Evolutionary conservation across 148 eudicot genomes (phyloP), one percentile per base, ranked within the genome.

Genomic region (Gaultheria prostrata): DNA sequence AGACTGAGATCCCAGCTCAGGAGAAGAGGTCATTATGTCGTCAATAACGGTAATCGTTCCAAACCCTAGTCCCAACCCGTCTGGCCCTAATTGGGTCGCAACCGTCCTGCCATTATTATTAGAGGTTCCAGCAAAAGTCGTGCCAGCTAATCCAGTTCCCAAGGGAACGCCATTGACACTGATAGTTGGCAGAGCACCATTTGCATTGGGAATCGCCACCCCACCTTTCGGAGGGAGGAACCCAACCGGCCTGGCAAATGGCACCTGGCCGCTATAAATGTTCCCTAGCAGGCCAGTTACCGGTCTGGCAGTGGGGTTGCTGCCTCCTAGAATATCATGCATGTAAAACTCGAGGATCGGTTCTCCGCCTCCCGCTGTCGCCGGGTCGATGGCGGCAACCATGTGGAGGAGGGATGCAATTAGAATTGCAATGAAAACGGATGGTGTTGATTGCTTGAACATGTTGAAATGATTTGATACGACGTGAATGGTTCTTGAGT

Each of bases 11-110:
- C 97, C 95, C 85, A 93, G 79, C 86, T 91, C 95, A 0, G 98
- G 96, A 5, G 97, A 86, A 2, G 92, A 56, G 14, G 99, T 97
- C 88, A 97, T 39, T 17, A 93, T 86, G 48, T 97, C 99, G 77
- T 97, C 99, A n/a, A 97, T 97, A 63, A 97, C 96, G 0, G 98
- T 97, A 69, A 97, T 94, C 48, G 99, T 97, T 13, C 99, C 98
- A 50, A 97, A 97, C 20, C 97, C 98, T 1, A 97, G 90, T 33
- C 99, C 98, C 35, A 97, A 65, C 0, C 97, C 98, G 18, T 97
- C 99, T 0, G 99, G 95, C 18, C 95, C 98, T 56, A 97, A 86
- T 78, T 92, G 98, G 32, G 93, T 86, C 26, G 89, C 59, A 24
- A 82, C 85, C 18, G 39, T 18, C 8, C 82, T 81, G 17, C 83